Conservation (phyloP, 208 protist genomes). For the Leishmania martiniquensis region DNA sequence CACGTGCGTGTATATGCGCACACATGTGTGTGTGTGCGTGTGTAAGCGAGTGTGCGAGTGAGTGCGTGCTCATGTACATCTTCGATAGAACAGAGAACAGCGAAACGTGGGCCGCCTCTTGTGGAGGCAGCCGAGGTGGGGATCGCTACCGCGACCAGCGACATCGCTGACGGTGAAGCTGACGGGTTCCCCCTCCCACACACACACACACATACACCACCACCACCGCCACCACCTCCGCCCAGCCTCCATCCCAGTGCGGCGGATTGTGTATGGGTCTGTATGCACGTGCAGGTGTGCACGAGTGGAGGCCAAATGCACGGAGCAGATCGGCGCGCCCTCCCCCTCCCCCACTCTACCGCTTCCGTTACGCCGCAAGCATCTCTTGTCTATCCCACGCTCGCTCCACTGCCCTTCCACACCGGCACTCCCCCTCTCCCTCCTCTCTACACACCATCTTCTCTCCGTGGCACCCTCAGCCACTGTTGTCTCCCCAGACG, state of each 20-base stretch:
- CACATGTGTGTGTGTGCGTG: slow-evolving; percentile 5
- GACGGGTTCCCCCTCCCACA: no score
- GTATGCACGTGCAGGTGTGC: background rate
- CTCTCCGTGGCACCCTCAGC: background rate
- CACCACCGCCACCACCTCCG: no score
- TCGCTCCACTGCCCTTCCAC: background rate
- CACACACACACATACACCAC: no score
- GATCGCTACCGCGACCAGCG: background rate
- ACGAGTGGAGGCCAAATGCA: background rate
- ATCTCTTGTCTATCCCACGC: background rate
- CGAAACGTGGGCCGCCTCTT: no score
- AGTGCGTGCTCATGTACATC: slow-evolving; percentile 11
- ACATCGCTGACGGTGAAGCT: background rate
- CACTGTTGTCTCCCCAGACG: background rate
- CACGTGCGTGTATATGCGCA: background rate
- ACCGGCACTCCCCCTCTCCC: no score
- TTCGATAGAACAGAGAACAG: background rate
- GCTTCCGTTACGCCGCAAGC: background rate
- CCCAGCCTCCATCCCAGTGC: background rate
- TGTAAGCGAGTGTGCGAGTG: slow-evolving; percentile 7
- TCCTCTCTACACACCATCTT: background rate
- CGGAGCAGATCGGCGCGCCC: background rate
- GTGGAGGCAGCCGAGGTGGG: background rate
- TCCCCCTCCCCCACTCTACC: background rate
- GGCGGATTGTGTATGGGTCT: background rate